These are phyloP conservation scores for Trametes villosa DNA, from an alignment of 768 basidiomycete species.

Conservation along the genomic window DNA sequence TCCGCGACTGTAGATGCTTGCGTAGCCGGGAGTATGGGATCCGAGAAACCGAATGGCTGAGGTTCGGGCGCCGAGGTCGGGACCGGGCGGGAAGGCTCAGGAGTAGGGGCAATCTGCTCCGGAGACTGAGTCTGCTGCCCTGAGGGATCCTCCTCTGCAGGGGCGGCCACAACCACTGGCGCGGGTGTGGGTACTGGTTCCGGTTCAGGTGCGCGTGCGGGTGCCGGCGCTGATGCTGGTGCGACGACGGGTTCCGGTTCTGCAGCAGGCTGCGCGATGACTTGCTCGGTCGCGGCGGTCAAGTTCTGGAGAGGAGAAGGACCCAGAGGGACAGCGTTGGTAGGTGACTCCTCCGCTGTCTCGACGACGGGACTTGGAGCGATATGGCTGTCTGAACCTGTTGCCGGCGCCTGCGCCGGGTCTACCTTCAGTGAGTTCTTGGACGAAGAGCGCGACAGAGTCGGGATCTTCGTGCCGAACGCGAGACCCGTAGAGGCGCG, in stretches of 20 bases:
- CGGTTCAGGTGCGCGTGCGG: no score
- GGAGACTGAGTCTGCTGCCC: constrained; percentile 12
- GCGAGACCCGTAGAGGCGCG: constrained; percentile 62
- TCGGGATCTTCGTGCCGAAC: constrained; percentile 32
- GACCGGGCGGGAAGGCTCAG: neutral
- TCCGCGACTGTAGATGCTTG: neutral
- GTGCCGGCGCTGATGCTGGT: no score
- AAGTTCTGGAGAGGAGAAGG: constrained; percentile 31
- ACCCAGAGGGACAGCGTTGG: constrained; percentile 20
- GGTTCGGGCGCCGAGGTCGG: constrained; percentile 11
- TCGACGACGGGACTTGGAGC: constrained; percentile 71
- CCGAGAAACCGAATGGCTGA: constrained; percentile 17
- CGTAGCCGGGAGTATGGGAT: constrained; percentile 22
- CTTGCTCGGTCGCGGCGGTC: neutral
- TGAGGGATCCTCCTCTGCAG: neutral
- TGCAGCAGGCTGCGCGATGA: neutral
- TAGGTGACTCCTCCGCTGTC: constrained; percentile 33
- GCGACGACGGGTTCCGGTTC: neutral
- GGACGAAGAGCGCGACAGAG: constrained; percentile 24
- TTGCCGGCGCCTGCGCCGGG: constrained; percentile 34
- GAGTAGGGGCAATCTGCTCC: constrained; percentile 5
- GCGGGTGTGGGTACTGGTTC: neutral
- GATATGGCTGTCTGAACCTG: constrained; percentile 25
- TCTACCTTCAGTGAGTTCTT: constrained; percentile 39
- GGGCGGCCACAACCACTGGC: neutral